Evolutionary conservation across 164 flowering plant genomes (phyloP).

Genomic region (Litsea cubeba): DNA sequence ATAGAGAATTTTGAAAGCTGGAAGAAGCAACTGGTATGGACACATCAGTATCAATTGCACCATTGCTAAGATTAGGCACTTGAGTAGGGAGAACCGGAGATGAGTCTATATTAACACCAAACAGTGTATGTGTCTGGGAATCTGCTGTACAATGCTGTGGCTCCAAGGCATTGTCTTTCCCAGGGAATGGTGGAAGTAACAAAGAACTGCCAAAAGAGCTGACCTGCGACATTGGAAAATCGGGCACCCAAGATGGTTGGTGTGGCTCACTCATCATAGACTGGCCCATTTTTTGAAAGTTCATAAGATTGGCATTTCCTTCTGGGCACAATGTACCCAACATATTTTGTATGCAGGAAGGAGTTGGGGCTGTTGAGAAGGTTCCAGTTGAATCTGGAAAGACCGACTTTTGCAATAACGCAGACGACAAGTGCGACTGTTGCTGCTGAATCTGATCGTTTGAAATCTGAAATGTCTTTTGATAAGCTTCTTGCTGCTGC

Average conservation of each 20-base stretch:
- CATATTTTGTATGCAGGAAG: constrained; percentile 40
- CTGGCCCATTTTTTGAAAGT: constrained; percentile 37
- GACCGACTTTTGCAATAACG: constrained; percentile 44
- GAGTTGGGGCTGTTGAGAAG: constrained; percentile 30
- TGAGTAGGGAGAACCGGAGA: constrained; percentile 51
- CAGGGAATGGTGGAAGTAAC: constrained; percentile 16
- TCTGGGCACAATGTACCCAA: constrained; percentile 32
- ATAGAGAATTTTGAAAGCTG: constrained; percentile 57
- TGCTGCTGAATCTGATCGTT: constrained; percentile 50
- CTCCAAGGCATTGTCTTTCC: constrained; percentile 29
- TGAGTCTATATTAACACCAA: constrained; percentile 59
- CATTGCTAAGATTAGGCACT: constrained; percentile 39
- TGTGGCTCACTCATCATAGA: constrained; percentile 41
- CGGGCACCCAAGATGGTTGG: constrained; percentile 47
- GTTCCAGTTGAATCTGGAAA: constrained; percentile 39
- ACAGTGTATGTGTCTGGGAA: constrained; percentile 48
- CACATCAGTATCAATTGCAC: constrained; percentile 43
- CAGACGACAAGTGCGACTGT: constrained; percentile 34
- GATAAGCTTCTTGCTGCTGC: constrained; percentile 28
- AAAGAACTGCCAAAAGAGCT: constrained; percentile 12
- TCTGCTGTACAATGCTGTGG: constrained; percentile 45
- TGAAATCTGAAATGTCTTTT: constrained; percentile 42
- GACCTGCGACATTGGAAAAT: constrained; percentile 35
- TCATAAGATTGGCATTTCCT: constrained; percentile 10
- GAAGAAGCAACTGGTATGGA: constrained; percentile 48